Evolutionary conservation across 768 basidiomycete genomes (phyloP).

Genomic region (Pholiota microspora): DNA sequence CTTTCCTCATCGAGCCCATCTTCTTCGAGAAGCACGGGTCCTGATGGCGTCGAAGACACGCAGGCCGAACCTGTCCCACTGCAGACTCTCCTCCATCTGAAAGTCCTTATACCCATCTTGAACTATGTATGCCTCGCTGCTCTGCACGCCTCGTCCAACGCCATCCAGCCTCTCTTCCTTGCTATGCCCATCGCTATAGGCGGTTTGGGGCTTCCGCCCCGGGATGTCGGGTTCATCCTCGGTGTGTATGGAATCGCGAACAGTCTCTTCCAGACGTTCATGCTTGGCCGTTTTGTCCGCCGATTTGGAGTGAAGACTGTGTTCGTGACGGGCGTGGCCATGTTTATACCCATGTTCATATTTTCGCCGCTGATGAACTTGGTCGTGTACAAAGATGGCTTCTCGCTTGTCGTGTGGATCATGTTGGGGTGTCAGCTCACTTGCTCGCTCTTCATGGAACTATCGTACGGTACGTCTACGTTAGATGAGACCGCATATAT

Average conservation of each 20-base stretch:
- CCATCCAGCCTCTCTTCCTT: slow-evolving; percentile 50
- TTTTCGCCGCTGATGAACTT: slow-evolving; percentile 50
- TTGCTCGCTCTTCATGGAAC: slow-evolving; percentile 27
- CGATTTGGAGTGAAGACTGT: slow-evolving; percentile 53
- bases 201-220: slow-evolving; percentile 55
- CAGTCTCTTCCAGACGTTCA: slow-evolving; percentile 50
- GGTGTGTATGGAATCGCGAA: slow-evolving; percentile 50
- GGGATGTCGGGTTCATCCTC: slow-evolving; percentile 52
- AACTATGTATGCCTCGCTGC: slow-evolving; percentile 58
- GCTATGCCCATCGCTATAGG: slow-evolving; percentile 55
- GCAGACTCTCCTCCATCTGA: slow-evolving; percentile 39
- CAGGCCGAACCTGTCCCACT: slow-evolving; percentile 38
- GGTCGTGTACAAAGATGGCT: slow-evolving; percentile 31
- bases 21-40: background rate
- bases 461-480: slow-evolving; percentile 30
- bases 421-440: slow-evolving; percentile 26
- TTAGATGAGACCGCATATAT: background rate
- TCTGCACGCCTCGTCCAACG: slow-evolving; percentile 28
- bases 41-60: background rate
- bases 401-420: slow-evolving; percentile 25
- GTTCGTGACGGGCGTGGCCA: slow-evolving; percentile 41
- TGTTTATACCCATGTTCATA: slow-evolving; percentile 42
- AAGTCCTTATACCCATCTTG: slow-evolving; percentile 49
- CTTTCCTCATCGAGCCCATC: background rate
- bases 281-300: slow-evolving; percentile 51